phyloP scores from a whole-genome alignment of 305 asterid species.

The Rubia balearica region DNA sequence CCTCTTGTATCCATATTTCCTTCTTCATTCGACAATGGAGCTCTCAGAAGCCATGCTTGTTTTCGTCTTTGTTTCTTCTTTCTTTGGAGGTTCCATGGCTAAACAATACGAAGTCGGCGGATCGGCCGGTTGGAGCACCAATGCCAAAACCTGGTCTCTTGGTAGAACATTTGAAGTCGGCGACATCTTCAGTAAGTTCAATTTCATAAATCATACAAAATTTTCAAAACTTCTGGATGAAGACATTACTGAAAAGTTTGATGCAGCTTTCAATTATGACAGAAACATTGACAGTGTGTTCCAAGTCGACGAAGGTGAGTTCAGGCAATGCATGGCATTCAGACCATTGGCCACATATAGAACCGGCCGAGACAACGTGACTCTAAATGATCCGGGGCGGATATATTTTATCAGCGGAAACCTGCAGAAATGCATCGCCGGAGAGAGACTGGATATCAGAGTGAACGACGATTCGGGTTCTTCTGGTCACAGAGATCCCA shows the following conservation, averaged over 20 bases:
- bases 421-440: background rate
- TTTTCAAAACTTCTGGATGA: background rate
- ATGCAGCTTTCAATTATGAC: constrained; percentile 10
- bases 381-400: background rate
- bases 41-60: background rate
- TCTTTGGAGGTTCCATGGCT: background rate
- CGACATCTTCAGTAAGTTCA: background rate
- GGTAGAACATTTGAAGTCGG: constrained; percentile 4
- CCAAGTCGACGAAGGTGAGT: background rate
- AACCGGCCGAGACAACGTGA: background rate
- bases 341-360: background rate
- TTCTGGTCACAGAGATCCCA: too few relatives aligned
- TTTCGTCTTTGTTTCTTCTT: background rate
- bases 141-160: background rate
- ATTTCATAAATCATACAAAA: background rate
- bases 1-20: background rate
- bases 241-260: background rate
- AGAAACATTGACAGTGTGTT: background rate
- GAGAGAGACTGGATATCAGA: background rate
- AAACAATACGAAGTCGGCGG: background rate
- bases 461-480: background rate
- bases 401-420: constrained; percentile 3
- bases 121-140: constrained; percentile 4
- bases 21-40: background rate
- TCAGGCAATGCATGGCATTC: background rate